phyloP scores from a whole-genome alignment of 495 filamentous ascomycete species.

The Lineolata rhizophorae region DNA sequence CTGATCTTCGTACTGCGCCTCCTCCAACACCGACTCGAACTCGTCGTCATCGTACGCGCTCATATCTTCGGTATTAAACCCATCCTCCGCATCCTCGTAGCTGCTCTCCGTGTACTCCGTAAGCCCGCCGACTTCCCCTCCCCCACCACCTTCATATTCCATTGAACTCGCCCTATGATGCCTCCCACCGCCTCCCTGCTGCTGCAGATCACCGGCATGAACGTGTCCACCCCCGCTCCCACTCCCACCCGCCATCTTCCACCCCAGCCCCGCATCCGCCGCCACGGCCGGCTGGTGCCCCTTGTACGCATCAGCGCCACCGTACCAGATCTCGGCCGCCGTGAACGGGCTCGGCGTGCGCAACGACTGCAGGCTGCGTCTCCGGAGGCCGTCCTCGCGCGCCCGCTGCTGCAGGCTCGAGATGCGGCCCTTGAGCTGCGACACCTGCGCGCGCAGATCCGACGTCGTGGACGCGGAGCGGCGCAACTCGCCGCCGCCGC shows the following conservation, averaged over 20 bases:
- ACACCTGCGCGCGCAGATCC: constrained; percentile 78
- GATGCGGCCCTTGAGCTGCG: constrained; percentile 78
- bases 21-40: background rate
- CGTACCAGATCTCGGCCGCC: constrained; percentile 54
- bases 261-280: background rate
- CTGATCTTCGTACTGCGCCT: background rate
- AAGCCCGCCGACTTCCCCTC: constrained; percentile 13
- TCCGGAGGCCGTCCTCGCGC: constrained; percentile 58
- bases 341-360: constrained; percentile 72
- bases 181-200: too few relatives aligned
- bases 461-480: constrained; percentile 11
- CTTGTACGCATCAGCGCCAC: constrained; percentile 9
- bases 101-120: constrained; percentile 27
- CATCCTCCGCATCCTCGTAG: constrained; percentile 37
- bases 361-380: constrained; percentile 66
- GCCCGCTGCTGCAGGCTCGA: constrained; percentile 66
- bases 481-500: constrained; percentile 46
- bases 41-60: constrained; percentile 1
- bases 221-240: too few relatives aligned
- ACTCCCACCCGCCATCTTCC: too few relatives aligned
- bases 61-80: constrained; percentile 7
- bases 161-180: too few relatives aligned
- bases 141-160: constrained; percentile 6
- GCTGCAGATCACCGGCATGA: too few relatives aligned
- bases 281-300: background rate